phyloP scores from a whole-genome alignment of 306 rosid genomes.

The Morella rubra region DNA sequence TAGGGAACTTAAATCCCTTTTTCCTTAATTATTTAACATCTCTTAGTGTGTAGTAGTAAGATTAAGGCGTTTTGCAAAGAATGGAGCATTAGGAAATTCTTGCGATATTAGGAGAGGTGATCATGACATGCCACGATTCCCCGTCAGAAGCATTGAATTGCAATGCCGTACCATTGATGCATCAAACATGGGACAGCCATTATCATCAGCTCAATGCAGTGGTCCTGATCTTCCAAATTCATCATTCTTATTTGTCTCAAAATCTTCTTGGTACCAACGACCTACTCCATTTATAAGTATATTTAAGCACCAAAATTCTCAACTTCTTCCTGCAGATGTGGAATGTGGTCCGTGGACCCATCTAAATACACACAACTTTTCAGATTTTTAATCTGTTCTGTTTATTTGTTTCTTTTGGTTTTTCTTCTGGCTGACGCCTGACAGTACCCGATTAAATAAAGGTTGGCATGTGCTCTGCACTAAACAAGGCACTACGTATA shows the following conservation, averaged over 20 bases:
- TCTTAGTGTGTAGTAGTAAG: neutral
- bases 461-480: too few relatives aligned
- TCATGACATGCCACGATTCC: neutral
- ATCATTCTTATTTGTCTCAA: neutral
- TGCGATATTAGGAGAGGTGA: neutral
- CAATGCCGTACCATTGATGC: neutral
- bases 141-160: neutral
- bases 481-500: too few relatives aligned
- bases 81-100: neutral
- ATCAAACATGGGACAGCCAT: neutral
- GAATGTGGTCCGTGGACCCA: too few relatives aligned
- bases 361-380: too few relatives aligned
- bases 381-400: too few relatives aligned
- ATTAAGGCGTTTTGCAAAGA: neutral
- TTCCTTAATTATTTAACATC: neutral
- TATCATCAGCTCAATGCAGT: neutral
- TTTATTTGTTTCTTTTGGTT: too few relatives aligned
- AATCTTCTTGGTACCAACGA: neutral
- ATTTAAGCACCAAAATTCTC: too few relatives aligned
- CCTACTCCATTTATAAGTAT: too few relatives aligned
- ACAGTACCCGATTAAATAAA: too few relatives aligned
- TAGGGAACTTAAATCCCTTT: conserved; percentile 25
- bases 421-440: too few relatives aligned
- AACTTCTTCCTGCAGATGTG: too few relatives aligned
- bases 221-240: neutral